Percentiles rank a stretch among this genome's conserved stretches.
phyloP scores from a whole-genome alignment of 148 eudicot genomes.

The Simmondsia chinensis region DNA sequence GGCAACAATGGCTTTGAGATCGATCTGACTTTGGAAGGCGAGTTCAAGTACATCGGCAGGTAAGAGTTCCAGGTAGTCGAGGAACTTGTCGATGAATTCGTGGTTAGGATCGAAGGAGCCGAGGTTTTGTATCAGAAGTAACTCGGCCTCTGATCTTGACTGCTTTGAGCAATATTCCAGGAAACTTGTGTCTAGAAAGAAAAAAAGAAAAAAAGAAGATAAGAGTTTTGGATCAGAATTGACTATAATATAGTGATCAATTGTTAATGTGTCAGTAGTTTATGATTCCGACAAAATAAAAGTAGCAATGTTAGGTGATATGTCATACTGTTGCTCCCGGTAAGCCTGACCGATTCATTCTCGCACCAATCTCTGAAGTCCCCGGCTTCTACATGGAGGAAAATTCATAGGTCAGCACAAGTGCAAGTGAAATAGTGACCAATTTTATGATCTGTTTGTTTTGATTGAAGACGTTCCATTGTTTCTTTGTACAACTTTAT shows the following conservation, averaged over 20 bases:
- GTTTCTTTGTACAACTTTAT: too few species aligned
- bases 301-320: background rate
- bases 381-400: slow-evolving; percentile 59
- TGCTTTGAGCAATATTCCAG: slow-evolving; percentile 83
- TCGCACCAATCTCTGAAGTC: slow-evolving; percentile 97
- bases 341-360: slow-evolving; percentile 77
- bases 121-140: slow-evolving; percentile 67
- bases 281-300: background rate
- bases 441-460: too few species aligned
- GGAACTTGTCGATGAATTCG: slow-evolving; percentile 81
- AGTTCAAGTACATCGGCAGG: slow-evolving; percentile 67
- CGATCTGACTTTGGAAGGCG: slow-evolving; percentile 72
- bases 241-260: background rate
- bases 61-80: slow-evolving; percentile 83
- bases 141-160: slow-evolving; percentile 84
- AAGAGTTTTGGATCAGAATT: background rate
- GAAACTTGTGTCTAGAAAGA: slow-evolving; percentile 71
- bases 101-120: slow-evolving; percentile 71
- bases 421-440: background rate
- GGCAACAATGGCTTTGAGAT: slow-evolving; percentile 30
- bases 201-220: background rate
- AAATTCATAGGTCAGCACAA: background rate
- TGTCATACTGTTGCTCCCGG: slow-evolving; percentile 69
- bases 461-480: too few species aligned
- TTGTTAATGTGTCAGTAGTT: background rate